A percentile compares a stretch with the other conserved stretches of the same genome.
Conservation (phyloP, 2,329 filamentous ascomycete species). For the Teratosphaeria viscida region DNA sequence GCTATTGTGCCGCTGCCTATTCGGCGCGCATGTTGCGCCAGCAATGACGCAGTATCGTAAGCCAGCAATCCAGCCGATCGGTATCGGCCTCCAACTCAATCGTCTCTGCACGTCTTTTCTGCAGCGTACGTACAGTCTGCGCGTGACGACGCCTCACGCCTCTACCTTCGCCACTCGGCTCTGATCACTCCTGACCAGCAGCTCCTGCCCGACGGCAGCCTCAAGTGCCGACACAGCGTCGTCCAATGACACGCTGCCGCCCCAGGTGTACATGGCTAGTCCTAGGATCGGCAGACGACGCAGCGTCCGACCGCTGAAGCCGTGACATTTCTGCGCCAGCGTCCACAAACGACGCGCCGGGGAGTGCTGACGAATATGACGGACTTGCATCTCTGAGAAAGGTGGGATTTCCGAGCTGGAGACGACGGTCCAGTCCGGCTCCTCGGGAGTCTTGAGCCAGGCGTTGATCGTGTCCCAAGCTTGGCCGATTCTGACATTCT, state of each 20-base stretch:
- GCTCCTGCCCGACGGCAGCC: slow-evolving; percentile 10
- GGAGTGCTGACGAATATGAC: slow-evolving; percentile 12
- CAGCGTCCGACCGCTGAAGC: slow-evolving; percentile 33
- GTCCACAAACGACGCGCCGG: slow-evolving; percentile 22
- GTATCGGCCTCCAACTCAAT: not conserved
- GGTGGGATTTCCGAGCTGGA: slow-evolving; percentile 16
- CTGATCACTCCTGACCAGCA: not conserved
- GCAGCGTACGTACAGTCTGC: not conserved
- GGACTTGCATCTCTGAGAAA: slow-evolving; percentile 20
- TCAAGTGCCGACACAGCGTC: slow-evolving; percentile 30
- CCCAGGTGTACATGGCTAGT: slow-evolving; percentile 30
- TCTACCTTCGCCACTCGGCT: not conserved
- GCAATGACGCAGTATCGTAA: too few species aligned
- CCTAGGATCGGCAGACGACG: slow-evolving; percentile 32
- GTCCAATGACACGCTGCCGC: slow-evolving; percentile 24
- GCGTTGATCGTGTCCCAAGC: not conserved
- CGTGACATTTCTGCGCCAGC: slow-evolving; percentile 26
- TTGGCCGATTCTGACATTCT: not conserved
- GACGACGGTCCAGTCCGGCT: slow-evolving; percentile 4
- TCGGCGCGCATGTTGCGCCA: not conserved
- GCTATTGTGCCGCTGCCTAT: not conserved
- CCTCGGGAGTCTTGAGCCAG: slow-evolving; percentile 1
- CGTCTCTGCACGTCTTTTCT: not conserved
- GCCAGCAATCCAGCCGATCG: not conserved
- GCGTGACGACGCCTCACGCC: not conserved